Conservation (phyloP, 208 protist genomes). For the Tetramitus jugosus region DNA sequence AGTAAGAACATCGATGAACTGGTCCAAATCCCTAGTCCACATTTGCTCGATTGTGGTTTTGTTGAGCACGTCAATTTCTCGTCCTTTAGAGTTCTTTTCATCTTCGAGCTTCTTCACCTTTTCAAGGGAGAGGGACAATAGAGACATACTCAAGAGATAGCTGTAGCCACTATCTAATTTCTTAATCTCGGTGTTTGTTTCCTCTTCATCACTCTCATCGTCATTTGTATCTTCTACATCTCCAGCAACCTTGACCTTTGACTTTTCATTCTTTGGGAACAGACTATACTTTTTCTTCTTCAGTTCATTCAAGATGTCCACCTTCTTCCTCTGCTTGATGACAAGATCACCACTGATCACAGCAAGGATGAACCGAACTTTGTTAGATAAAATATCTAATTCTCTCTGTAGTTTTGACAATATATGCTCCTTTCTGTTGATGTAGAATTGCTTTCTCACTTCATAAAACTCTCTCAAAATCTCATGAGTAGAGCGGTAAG, state of each 20-base stretch:
- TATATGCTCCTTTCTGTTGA: conserved; percentile 85
- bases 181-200: conserved; percentile 23
- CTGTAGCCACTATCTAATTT: conserved; percentile 72
- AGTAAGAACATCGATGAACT: conserved; percentile 37
- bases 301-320: conserved; percentile 83
- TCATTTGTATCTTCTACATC: conserved; percentile 29
- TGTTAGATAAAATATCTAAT: conserved; percentile 87
- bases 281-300: conserved; percentile 65
- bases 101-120: conserved; percentile 77
- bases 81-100: conserved; percentile 59
- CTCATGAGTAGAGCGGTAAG: conserved; percentile 78
- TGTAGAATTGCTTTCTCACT: conserved; percentile 90
- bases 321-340: conserved; percentile 78
- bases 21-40: conserved; percentile 71
- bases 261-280: conserved; percentile 45
- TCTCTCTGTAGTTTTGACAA: conserved; percentile 64
- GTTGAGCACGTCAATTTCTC: conserved; percentile 65
- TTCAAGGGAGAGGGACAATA: conserved; percentile 94
- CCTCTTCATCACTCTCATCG: conserved; percentile 41
- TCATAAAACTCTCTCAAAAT: conserved; percentile 95
- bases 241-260: conserved; percentile 8
- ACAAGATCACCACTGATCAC: conserved; percentile 85
- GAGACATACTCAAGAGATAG: conserved; percentile 95
- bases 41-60: conserved; percentile 62
- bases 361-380: conserved; percentile 93